Evolutionary conservation across 176 grass and related monocot genomes (phyloP), one percentile per base, ranked within the genome.

Genomic region (Rhynchospora breviuscula): DNA sequence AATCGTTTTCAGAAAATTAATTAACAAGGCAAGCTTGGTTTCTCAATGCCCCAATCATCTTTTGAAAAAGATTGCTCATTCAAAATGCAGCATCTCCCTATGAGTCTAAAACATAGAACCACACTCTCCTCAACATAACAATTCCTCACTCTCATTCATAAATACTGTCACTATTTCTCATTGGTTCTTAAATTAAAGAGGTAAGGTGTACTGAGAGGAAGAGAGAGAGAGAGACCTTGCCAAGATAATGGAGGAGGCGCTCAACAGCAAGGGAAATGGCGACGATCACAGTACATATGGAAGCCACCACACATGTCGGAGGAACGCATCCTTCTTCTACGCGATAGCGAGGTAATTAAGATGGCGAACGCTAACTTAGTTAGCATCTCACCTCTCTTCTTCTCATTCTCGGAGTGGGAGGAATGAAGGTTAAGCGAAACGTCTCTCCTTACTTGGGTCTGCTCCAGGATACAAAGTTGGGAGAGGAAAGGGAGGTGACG

Each of bases 191-290:
- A 29, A 29, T 40, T 40, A 40, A 40, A 40, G 35, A 40, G 31
- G 15, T 44, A 31, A 67, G 80, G 56, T 1, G 54, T 47, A 51
- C 61, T 48, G 54, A 23, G 66, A 40, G 35, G 35, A 3, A 35
- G 33, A 35, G 35, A 5, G 35, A 40, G 35, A 40, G 35, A 74
- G 76, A 75, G 31, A 73, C 92, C 92, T 95, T 95, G 88, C 93
- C 93, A n/a, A 99, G 91, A 88, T 65, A 81, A 81, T 93, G 88
- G 85, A 99, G 89, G 82, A 88, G 79, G 25, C 96, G 89, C 91
- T 95, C 93, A 19, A 87, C 85, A 13, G 67, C 43, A 77, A 99
- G 83, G 18, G 93, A 99, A 65, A 98, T 53, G 89, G 72, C 82
- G 65, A 99, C 83, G 80, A 99, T 95, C 61, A 57, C 78, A 12